A percentile compares a stretch with the other conserved stretches of the same genome.
These are phyloP conservation scores for Saturnispora besseyi DNA, from an alignment of 805 yeast species.

Conservation along the genomic window DNA sequence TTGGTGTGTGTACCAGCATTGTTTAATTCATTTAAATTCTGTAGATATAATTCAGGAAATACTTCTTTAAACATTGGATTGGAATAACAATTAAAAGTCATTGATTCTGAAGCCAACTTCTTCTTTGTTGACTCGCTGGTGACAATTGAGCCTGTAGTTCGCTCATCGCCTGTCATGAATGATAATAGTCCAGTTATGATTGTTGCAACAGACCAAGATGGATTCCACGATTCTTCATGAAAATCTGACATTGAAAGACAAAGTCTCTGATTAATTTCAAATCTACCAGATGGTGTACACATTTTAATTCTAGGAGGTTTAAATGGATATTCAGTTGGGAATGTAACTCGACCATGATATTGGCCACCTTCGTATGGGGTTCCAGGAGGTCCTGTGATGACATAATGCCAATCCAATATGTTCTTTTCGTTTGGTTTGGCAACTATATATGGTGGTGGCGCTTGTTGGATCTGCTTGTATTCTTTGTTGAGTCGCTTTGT, in stretches of 20 bases:
- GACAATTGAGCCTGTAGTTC: constrained; percentile 72
- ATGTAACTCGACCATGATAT: constrained; percentile 78
- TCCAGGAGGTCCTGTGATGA: constrained; percentile 84
- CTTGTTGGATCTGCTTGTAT: constrained; percentile 64
- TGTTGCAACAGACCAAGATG: constrained; percentile 90
- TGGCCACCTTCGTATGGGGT: constrained; percentile 84
- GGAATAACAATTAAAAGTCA: constrained; percentile 46
- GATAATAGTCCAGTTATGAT: constrained; percentile 80
- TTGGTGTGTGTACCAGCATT: constrained; percentile 7
- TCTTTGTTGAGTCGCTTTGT: constrained; percentile 57
- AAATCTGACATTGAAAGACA: constrained; percentile 92
- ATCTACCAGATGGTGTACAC: constrained; percentile 86
- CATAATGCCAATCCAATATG: constrained; percentile 88
- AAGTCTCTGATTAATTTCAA: constrained; percentile 68
- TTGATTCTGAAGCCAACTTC: constrained; percentile 49
- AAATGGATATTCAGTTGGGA: constrained; percentile 83
- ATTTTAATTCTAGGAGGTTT: constrained; percentile 86
- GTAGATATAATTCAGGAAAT: constrained; percentile 59
- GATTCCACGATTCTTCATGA: constrained; percentile 94
- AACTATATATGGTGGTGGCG: constrained; percentile 74
- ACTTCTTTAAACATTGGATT: constrained; percentile 49
- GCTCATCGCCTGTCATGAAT: constrained; percentile 84
- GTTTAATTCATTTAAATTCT: constrained; percentile 30
- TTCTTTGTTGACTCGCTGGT: constrained; percentile 53
- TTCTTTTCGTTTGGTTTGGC: constrained; percentile 86